Evolutionary conservation across 495 filamentous ascomycete species (phyloP).

Genomic region (Viridothelium virens): DNA sequence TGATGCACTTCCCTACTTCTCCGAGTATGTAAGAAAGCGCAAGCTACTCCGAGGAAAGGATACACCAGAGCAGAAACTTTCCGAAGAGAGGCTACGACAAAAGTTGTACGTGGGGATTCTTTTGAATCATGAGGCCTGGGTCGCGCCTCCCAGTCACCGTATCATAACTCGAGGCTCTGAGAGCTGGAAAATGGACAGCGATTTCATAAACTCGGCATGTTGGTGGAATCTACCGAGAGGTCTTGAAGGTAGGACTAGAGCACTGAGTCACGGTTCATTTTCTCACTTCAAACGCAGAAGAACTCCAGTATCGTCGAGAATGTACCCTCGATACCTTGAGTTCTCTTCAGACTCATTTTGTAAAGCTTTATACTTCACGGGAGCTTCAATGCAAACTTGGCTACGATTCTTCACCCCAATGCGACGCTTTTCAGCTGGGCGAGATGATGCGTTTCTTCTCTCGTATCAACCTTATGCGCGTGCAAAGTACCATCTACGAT

Average conservation of each 20-base stretch:
- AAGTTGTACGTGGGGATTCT: constrained; percentile 55
- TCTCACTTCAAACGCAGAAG: constrained; percentile 37
- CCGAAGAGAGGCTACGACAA: constrained; percentile 54
- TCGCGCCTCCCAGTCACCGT: constrained; percentile 47
- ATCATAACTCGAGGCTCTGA: constrained; percentile 60
- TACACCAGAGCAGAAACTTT: constrained; percentile 33
- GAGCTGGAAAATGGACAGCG: constrained; percentile 47
- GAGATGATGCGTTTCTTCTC: constrained; percentile 77
- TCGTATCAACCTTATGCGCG: constrained; percentile 35
- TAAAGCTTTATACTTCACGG: constrained; percentile 56
- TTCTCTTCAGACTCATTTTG: constrained; percentile 66
- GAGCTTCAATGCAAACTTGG: constrained; percentile 63
- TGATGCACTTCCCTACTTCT: constrained; percentile 44
- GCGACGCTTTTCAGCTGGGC: constrained; percentile 80
- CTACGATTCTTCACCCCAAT: constrained; percentile 65
- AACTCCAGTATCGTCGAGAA: constrained; percentile 61
- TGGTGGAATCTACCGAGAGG: constrained; percentile 71
- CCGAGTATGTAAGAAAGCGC: constrained; percentile 39
- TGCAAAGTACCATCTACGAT: constrained; percentile 35
- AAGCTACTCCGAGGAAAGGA: constrained; percentile 30
- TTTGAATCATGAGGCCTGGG: constrained; percentile 47
- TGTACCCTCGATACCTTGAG: constrained; percentile 67
- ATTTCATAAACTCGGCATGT: constrained; percentile 38
- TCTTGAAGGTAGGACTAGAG: constrained; percentile 54
- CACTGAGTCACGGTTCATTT: constrained; percentile 28